These are phyloP conservation scores for Sisymbrium altissimum DNA, from an alignment of 345 rosid species.

Conservation along the genomic window DNA sequence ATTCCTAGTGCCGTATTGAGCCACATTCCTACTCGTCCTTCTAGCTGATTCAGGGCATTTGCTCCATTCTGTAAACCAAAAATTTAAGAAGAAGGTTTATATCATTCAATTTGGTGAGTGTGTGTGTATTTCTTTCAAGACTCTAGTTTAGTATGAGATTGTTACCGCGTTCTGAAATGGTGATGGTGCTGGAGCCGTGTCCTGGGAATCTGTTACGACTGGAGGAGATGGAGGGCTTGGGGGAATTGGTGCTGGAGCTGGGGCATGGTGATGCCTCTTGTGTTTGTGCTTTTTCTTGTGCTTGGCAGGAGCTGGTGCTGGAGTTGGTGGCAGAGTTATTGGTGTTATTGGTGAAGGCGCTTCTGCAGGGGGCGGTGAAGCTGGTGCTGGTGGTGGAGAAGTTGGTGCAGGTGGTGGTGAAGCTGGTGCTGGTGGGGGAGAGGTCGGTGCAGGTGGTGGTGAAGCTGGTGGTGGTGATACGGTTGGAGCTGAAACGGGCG, in stretches of 20 bases:
- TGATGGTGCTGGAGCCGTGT: conserved; percentile 76
- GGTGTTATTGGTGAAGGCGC: conserved; percentile 50
- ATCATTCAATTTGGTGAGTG: not conserved
- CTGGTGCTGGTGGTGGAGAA: conserved; percentile 43
- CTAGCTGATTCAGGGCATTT: conserved; percentile 39
- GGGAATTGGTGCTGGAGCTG: conserved; percentile 64
- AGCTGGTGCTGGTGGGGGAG: conserved; percentile 28
- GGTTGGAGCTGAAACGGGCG: conserved; percentile 51
- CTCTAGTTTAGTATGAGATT: not conserved
- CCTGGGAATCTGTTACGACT: conserved; percentile 48
- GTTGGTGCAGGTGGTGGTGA: conserved; percentile 36
- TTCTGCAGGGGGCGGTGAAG: conserved; percentile 32
- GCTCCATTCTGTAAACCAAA: conserved; percentile 59
- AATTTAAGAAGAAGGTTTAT: conserved; percentile 1
- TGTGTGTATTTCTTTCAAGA: not conserved
- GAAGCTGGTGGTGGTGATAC: conserved; percentile 43
- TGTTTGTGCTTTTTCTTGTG: conserved; percentile 68
- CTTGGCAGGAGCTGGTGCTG: conserved; percentile 62
- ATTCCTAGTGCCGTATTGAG: conserved; percentile 45
- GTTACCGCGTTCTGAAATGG: conserved; percentile 58
- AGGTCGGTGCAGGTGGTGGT: conserved; percentile 49
- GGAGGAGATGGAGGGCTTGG: conserved; percentile 95
- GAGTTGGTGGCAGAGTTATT: conserved; percentile 50
- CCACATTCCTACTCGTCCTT: conserved; percentile 47
- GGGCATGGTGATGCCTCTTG: conserved; percentile 60